These are phyloP conservation scores for Apiotrichum gamsii DNA, from an alignment of 1,284 basidiomycete genomes.

Conservation along the genomic window DNA sequence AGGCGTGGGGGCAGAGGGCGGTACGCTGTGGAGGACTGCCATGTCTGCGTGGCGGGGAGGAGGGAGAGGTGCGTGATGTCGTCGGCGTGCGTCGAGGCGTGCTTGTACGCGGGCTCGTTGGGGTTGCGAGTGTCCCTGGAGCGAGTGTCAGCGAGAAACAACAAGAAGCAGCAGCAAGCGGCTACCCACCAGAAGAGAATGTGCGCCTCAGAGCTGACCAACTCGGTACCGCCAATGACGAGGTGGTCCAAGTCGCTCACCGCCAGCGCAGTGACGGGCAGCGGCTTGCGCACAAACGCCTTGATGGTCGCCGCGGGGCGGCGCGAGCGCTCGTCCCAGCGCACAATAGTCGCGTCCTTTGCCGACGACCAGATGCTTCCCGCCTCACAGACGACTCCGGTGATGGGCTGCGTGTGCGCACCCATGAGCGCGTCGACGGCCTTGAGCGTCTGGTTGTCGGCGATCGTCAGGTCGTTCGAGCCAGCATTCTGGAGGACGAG, in stretches of 20 bases:
- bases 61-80: constrained; percentile 50
- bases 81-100: constrained; percentile 51
- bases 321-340: constrained; percentile 44
- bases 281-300: constrained; percentile 39
- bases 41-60: constrained; percentile 41
- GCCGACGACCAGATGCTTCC: constrained; percentile 38
- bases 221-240: constrained; percentile 50
- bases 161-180: too few species aligned
- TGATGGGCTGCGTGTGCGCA: constrained; percentile 35
- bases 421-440: constrained; percentile 32
- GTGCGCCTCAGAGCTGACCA: constrained; percentile 48
- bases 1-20: constrained; percentile 29
- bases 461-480: constrained; percentile 30
- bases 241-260: constrained; percentile 40
- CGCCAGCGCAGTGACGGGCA: constrained; percentile 43
- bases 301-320: constrained; percentile 33
- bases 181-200: constrained; percentile 47
- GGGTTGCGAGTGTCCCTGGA: constrained; percentile 47
- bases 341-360: constrained; percentile 40
- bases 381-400: constrained; percentile 23
- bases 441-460: constrained; percentile 42
- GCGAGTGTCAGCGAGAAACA: background rate
- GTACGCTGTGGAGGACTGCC: constrained; percentile 11
- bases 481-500: constrained; percentile 43
- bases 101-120: constrained; percentile 42